Percentiles rank a stretch among this genome's conserved stretches.
phyloP scores from a whole-genome alignment of 805 yeast species.

The Zygoascus bituminiphila region DNA sequence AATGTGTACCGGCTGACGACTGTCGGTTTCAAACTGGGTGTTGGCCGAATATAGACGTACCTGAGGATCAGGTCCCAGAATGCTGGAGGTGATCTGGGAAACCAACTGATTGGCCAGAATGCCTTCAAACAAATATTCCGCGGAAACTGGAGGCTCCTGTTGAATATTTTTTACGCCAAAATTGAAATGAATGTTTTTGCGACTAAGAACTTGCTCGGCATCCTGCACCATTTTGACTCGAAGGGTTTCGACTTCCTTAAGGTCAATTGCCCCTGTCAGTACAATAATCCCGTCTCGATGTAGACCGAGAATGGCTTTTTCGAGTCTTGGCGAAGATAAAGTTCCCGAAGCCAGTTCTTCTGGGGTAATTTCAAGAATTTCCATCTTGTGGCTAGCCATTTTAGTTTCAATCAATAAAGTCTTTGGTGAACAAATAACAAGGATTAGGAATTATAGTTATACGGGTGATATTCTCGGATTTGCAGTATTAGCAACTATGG shows the following conservation, averaged over 20 bases:
- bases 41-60: conserved; percentile 13
- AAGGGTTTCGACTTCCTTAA: conserved; percentile 8
- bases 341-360: neutral
- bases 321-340: neutral
- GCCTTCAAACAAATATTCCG: conserved; percentile 10
- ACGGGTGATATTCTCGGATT: no score
- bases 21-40: conserved; percentile 9
- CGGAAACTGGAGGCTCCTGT: conserved; percentile 14
- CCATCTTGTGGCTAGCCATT: no score
- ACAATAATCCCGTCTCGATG: conserved; percentile 11
- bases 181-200: conserved; percentile 5
- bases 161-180: conserved; percentile 16
- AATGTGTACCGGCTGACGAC: conserved; percentile 16
- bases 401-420: no score
- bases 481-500: no score
- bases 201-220: conserved; percentile 3
- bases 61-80: conserved; percentile 13
- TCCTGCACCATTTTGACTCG: conserved; percentile 10
- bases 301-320: conserved; percentile 2
- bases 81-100: conserved; percentile 7
- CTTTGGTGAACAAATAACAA: no score
- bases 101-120: conserved; percentile 12
- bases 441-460: no score
- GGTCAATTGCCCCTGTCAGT: conserved; percentile 9
- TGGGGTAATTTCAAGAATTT: neutral